These are phyloP conservation scores for Trypanosoma platydactyli DNA, from an alignment of 208 protist genomes.

Conservation along the genomic window DNA sequence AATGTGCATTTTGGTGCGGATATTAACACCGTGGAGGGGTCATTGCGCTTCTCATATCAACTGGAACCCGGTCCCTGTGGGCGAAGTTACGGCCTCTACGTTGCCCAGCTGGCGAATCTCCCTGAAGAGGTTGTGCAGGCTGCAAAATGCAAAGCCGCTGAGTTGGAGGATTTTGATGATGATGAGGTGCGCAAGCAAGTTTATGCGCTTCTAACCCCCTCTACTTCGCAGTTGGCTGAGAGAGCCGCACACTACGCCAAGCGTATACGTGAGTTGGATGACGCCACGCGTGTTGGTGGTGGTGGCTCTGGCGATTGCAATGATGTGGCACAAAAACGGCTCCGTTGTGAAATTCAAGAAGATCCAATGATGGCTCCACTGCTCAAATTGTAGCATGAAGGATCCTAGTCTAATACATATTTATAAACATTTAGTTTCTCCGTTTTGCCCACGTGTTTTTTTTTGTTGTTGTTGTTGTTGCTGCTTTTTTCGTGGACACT, in stretches of 20 bases:
- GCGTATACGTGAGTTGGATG: constrained; percentile 58
- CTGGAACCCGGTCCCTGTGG: constrained; percentile 86
- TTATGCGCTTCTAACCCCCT: constrained; percentile 13
- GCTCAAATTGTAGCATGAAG: constrained; percentile 21
- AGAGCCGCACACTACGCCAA: constrained; percentile 62
- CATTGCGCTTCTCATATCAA: constrained; percentile 84
- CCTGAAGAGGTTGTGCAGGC: constrained; percentile 77
- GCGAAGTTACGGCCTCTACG: constrained; percentile 93
- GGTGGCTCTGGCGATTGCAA: background rate
- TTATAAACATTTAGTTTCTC: constrained; percentile 1
- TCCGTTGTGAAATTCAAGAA: constrained; percentile 53
- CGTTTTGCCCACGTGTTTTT: background rate
- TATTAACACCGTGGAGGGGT: constrained; percentile 57
- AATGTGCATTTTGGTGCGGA: constrained; percentile 90
- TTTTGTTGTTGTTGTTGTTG: background rate
- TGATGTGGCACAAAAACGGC: constrained; percentile 32
- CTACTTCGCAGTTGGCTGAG: constrained; percentile 33
- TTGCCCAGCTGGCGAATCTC: constrained; percentile 86
- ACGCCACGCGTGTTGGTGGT: constrained; percentile 13
- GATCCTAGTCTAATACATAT: constrained; percentile 2
- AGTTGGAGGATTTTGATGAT: constrained; percentile 83
- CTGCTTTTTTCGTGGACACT: background rate
- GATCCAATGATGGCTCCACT: constrained; percentile 39
- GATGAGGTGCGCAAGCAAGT: constrained; percentile 12
- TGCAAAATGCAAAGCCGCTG: constrained; percentile 80